These are phyloP conservation scores for Tolypocladium paradoxum DNA, from an alignment of 2,329 filamentous ascomycete genomes.

Conservation along the genomic window DNA sequence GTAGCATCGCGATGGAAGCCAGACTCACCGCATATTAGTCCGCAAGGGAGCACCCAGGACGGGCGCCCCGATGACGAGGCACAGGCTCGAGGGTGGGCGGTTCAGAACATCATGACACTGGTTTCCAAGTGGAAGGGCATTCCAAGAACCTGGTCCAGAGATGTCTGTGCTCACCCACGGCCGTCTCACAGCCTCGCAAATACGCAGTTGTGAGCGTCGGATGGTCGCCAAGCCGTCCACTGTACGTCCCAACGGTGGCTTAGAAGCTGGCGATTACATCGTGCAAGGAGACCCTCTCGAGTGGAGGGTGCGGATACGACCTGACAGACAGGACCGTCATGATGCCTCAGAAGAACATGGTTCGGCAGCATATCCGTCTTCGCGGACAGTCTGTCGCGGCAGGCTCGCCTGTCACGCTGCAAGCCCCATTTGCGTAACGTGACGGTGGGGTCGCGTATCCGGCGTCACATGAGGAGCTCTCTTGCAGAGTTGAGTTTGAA, in stretches of 20 bases:
- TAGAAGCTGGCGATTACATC: neutral
- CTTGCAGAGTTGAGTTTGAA: neutral
- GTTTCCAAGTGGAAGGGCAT: too few relatives aligned
- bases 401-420: neutral
- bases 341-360: neutral
- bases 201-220: neutral
- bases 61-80: too few relatives aligned
- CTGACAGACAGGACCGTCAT: neutral
- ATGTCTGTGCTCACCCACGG: neutral
- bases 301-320: neutral
- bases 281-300: neutral
- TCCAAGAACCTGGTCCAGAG: neutral
- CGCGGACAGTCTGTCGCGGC: neutral
- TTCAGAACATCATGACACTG: neutral
- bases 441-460: neutral
- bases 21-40: neutral
- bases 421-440: neutral
- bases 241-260: neutral
- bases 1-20: neutral
- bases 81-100: neutral
- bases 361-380: neutral
- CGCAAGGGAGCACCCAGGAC: neutral
- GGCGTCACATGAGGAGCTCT: neutral
- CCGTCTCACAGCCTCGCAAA: neutral
- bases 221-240: neutral